phyloP scores from a whole-genome alignment of 2,329 filamentous ascomycete genomes.

The Epichloe uncinata region DNA sequence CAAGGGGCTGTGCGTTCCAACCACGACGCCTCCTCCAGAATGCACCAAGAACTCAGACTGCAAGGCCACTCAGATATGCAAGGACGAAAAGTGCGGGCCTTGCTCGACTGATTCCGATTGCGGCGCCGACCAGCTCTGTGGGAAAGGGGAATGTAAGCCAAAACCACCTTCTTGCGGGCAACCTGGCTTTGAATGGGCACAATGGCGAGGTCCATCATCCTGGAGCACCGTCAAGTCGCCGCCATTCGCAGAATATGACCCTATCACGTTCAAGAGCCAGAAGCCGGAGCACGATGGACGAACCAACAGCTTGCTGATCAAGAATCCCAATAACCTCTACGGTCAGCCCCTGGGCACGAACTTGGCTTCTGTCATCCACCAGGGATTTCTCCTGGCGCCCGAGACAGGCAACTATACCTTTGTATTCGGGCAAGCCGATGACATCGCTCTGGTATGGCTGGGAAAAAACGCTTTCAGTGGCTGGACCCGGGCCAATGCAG shows the following conservation, averaged over 20 bases:
- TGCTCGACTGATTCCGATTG: constrained; percentile 5
- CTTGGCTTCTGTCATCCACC: constrained; percentile 6
- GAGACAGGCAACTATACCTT: constrained; percentile 8
- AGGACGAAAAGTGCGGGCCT: constrained; percentile 5
- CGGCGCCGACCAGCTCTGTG: constrained; percentile 2
- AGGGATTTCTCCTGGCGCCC: constrained; percentile 7
- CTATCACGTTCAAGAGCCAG: constrained; percentile 2
- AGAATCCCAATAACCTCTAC: constrained; percentile 1
- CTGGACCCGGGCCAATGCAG: constrained; percentile 7
- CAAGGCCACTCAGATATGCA: constrained; percentile 5
- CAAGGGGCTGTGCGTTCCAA: constrained; percentile 4
- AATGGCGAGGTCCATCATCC: constrained; percentile 5
- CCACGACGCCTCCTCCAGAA: neutral
- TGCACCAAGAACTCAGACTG: constrained; percentile 8
- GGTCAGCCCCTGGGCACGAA: constrained; percentile 4
- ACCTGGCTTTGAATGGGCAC: constrained; percentile 8
- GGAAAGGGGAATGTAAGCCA: constrained; percentile 5
- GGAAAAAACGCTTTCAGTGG: constrained; percentile 6
- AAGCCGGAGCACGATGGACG: constrained; percentile 4
- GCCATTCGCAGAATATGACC: constrained; percentile 7
- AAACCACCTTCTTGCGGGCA: constrained; percentile 7
- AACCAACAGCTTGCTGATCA: constrained; percentile 7
- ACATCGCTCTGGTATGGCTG: constrained; percentile 7
- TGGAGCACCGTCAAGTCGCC: constrained; percentile 7
- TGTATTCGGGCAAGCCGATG: constrained; percentile 7